Base-by-base conservation (phyloP, 805 yeast genomes). In the Suhomyces tanzawaensis region DNA sequence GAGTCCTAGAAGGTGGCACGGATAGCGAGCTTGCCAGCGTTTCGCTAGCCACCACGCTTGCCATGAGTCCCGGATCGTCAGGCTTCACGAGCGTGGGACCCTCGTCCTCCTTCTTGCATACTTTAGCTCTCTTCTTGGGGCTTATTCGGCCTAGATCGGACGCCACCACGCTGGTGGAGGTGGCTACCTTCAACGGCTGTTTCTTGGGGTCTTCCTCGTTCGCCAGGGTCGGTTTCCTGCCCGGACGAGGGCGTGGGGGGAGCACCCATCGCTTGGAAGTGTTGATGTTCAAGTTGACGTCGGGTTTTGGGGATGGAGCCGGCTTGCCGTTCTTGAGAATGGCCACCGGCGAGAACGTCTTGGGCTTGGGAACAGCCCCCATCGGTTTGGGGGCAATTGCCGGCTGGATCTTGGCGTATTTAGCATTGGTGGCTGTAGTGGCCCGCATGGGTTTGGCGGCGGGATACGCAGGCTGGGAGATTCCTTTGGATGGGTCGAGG, bases 161-260 rank as follows among this genome's bases (percentile, higher is more conserved):
- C n/a, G n/a, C n/a, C 6, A n/a, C 14, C 6, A 24, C 27, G 13
- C 13, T 8, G 9, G 8, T 21, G 14, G 27, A 24, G 13, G 27
- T 12, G 27, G 12, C n/a, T 9, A 24, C 14, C 13, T 24, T 24
- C 6, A n/a, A 6, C 14, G 7, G 27, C n/a, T 9, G 14, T 18
- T 27, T 27, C 14, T 27, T 27, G 18, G 12, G 15, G n/a, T 34
- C 37, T 13, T 34, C 37, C 17, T 34, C 32, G 11, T 6, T 7
- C 28, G 27, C 40, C 13, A 40, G 34, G 5, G 49, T 53, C 3
- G 72, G 71, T 38, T 64, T 68, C 22, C 74, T 47, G 9, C 73
- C 73, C 3, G 71, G 70, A 14, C 71, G 50, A 3, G 71, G 71
- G 33, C 70, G 45, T 1, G 71, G 70, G 6, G 71, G 71, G 26